A percentile compares a stretch with the other conserved stretches of the same genome.
Evolutionary conservation across 305 asterid genomes (phyloP).

Genomic region (Ruellia speciosa): DNA sequence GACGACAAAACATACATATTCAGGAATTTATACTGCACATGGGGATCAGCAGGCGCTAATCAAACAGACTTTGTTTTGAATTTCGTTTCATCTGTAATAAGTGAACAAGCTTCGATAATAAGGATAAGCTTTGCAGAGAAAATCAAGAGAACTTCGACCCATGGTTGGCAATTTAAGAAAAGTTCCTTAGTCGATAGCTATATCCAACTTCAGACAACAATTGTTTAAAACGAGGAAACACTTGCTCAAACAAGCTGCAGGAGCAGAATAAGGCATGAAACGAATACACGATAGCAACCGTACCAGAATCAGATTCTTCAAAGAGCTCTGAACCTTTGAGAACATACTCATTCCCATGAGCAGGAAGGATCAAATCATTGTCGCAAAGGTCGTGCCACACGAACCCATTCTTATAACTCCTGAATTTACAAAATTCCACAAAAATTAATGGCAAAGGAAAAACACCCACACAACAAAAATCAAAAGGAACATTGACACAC

Average conservation of each 20-base stretch:
- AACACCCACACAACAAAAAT: neutral
- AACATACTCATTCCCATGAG: slow-evolving; percentile 80
- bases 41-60: neutral
- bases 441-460: neutral
- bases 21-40: neutral
- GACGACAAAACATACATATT: slow-evolving; percentile 4
- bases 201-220: no score
- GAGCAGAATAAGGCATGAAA: neutral
- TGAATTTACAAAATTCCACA: slow-evolving; percentile 29
- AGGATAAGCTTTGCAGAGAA: no score
- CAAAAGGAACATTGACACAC: slow-evolving; percentile 29
- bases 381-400: slow-evolving; percentile 97
- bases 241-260: slow-evolving; percentile 8
- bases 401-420: slow-evolving; percentile 87
- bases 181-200: no score
- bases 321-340: slow-evolving; percentile 95
- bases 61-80: no score
- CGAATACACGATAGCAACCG: neutral
- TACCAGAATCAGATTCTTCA: slow-evolving; percentile 73
- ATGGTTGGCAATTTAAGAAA: no score
- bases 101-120: no score
- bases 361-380: slow-evolving; percentile 81
- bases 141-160: no score
- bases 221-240: neutral
- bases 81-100: no score